These are phyloP conservation scores for Draba incana DNA, from an alignment of 345 rosid species.

Conservation along the genomic window DNA sequence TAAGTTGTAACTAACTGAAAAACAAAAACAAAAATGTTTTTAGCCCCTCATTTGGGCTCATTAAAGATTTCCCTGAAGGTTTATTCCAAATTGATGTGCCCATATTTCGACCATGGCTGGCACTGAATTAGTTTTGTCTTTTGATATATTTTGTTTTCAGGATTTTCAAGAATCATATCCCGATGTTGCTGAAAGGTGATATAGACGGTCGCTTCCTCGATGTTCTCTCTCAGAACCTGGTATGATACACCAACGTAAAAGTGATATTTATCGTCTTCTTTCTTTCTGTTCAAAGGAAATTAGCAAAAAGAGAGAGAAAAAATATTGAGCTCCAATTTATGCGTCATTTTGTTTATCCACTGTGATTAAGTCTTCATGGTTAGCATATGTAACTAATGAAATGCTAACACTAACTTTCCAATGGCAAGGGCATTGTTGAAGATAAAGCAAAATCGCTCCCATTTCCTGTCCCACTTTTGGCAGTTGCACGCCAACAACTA, in stretches of 20 bases:
- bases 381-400: constrained; percentile 34
- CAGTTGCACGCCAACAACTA: constrained; percentile 82
- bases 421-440: constrained; percentile 64
- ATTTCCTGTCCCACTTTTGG: constrained; percentile 83
- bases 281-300: constrained; percentile 5
- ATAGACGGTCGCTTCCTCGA: constrained; percentile 52
- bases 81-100: constrained; percentile 13
- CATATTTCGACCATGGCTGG: constrained; percentile 5
- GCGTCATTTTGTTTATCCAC: background rate
- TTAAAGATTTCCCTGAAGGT: constrained; percentile 2
- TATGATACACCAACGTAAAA: constrained; percentile 40
- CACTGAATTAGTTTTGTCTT: background rate
- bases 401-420: constrained; percentile 34
- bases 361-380: constrained; percentile 25
- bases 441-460: constrained; percentile 71
- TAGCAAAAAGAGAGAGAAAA: background rate
- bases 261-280: constrained; percentile 1
- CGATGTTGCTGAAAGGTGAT: constrained; percentile 57
- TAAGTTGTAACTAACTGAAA: constrained; percentile 13
- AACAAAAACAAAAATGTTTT: background rate
- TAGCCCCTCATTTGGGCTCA: constrained; percentile 1
- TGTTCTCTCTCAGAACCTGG: constrained; percentile 66
- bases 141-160: constrained; percentile 46
- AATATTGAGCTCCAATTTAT: background rate
- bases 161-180: constrained; percentile 78